Percentiles rank a stretch among this genome's conserved stretches.
Conservation (phyloP, 2,329 filamentous ascomycete genomes). For the Phyllosticta citribraziliensis region DNA sequence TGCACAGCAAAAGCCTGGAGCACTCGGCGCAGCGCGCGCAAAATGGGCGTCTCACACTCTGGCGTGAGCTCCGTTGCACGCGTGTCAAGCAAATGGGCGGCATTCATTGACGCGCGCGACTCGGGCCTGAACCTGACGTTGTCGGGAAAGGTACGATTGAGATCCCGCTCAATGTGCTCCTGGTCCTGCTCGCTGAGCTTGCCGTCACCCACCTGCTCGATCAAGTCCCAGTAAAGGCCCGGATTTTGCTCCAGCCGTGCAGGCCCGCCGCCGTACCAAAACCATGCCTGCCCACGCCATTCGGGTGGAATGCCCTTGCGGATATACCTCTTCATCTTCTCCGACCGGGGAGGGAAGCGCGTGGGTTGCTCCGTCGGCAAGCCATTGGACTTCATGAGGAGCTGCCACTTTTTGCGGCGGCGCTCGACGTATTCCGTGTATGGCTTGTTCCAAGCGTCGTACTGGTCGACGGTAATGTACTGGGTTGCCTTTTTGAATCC, state of each 20-base stretch:
- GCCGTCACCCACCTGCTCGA: constrained; percentile 55
- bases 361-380: constrained; percentile 62
- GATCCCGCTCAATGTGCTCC: constrained; percentile 86
- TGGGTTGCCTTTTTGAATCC: constrained; percentile 85
- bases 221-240: constrained; percentile 64
- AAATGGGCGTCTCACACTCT: constrained; percentile 59
- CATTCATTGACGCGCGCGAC: constrained; percentile 21
- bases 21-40: constrained; percentile 72
- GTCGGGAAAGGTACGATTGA: constrained; percentile 90
- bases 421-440: constrained; percentile 69
- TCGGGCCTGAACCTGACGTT: constrained; percentile 80
- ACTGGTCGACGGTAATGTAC: constrained; percentile 65
- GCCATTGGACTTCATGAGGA: constrained; percentile 65
- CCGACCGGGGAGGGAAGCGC: constrained; percentile 68
- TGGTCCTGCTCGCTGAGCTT: constrained; percentile 60
- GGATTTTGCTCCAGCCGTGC: constrained; percentile 65
- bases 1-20: constrained; percentile 84
- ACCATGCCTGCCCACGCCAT: constrained; percentile 93
- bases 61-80: constrained; percentile 5
- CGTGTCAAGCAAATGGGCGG: constrained; percentile 10
- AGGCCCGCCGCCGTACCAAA: constrained; percentile 86
- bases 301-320: constrained; percentile 90
- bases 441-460: constrained; percentile 67
- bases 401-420: constrained; percentile 71
- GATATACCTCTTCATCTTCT: constrained; percentile 81